Evolutionary conservation across 805 yeast species (phyloP), one percentile per base, ranked within the genome.

Genomic region (Saccharomycopsis oosterbeekiorum): DNA sequence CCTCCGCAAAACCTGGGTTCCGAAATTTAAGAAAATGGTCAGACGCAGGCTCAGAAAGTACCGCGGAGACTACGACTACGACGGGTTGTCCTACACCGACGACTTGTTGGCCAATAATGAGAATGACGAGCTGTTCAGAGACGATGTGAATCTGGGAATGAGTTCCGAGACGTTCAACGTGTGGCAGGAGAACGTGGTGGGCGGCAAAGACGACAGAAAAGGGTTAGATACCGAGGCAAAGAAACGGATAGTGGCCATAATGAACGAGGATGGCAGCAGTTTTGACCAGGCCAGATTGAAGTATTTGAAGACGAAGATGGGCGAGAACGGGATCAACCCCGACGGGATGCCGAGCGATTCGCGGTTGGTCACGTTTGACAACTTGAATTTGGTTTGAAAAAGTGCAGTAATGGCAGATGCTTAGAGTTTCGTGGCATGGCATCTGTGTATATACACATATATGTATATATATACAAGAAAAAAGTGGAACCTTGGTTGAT

Each of bases 311-410:
- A 39, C 37, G 11, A 73, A 73, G 64, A 76, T 88, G 69, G 73
- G 75, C 1, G 70, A 74, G 15, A 79, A 85, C 68, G 78, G 76
- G 11, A 83, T 88, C 51, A 86, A 80, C 1, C 78, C 82, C 0
- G 85, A 85, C 69, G 93, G 93, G 0, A 71, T 80, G 57, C 92
- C 92, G 0, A 65, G 76, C 47, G 92, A 86, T 65, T 89, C 91
- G 0, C 81, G 79, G 65, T 79, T 86, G 1, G 82, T 85, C 1
- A 79, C 83, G 0, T 80, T 81, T 60, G 63, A 66, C 29, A 61
- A 55, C 12, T 17, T 42, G 50, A 9, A 17, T 17, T 26, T 42
- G 17, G 50, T n/a, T 17, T 41, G 17, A n/a, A 41, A 8, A 17
- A 11, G 17, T 15, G 17, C 17, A 15, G 15, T 14, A 10, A 2